Base-by-base conservation (phyloP, 495 filamentous ascomycete species). In the Cudoniella acicularis region DNA sequence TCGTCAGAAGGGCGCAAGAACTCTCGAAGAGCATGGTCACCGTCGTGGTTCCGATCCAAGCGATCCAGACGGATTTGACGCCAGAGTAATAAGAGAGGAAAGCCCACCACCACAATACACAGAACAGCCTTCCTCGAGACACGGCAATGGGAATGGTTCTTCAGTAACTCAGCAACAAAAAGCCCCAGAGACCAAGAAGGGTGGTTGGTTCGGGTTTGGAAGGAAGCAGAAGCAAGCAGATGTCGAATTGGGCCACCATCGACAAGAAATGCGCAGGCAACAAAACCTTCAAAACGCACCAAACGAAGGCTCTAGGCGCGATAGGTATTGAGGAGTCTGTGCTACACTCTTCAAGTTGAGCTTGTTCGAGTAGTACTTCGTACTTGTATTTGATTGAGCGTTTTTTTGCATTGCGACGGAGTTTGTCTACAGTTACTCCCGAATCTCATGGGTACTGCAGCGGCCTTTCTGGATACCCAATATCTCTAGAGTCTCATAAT, bases 1-100 rank as follows among this genome's bases (percentile, higher is more conserved):
- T 49, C 78, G 83, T 10, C 70, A 85, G 52, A 83, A 86, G 62
- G 83, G 77, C 8, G 65, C 72, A 40, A 76, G 76, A 61, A 73
- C 78, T 55, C 66, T 65, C 26, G 75, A 74, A 63, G 76, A 65
- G 10, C 67, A 67, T 40, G 73, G 73, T 11, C 57, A 52, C 10
- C 10, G 48, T 10, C 61, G 60, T 8, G 16, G 50, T 17, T 26
- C 60, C 49, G 75, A 77, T 63, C 72, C 75, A n/a, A 75, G 69
- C 59, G 69, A 75, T 60, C 67, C 75, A 6, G 59, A 64, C 42
- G 74, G 73, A 52, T 78, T 72, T 49, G 75, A 78, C 59, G n/a
- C n/a, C n/a, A 59, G 51, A 20, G 27, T 52, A 24, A 26, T 63
- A 27, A 47, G 53, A 49, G 62, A 57, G 25, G 60, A 64, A 60